Conservation (phyloP, 306 rosid species). For the Acacia melanoxylon region DNA sequence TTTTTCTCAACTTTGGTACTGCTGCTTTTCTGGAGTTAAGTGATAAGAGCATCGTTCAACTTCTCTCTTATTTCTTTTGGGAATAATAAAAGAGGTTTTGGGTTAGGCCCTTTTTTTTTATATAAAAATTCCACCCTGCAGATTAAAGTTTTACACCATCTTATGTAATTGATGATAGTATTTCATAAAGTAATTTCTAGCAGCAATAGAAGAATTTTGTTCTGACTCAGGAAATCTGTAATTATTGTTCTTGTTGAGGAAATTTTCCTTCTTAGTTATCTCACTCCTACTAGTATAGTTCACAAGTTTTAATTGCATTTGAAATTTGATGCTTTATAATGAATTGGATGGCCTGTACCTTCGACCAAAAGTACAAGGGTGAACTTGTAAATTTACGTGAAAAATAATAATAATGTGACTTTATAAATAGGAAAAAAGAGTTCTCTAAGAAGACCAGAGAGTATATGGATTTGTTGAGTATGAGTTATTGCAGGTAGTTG, state of each 20-base stretch:
- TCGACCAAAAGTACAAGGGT: neutral
- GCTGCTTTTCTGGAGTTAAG: slow-evolving; percentile 54
- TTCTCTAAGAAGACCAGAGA: too few relatives aligned
- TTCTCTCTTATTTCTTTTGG: neutral
- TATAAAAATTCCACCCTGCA: slow-evolving; percentile 1
- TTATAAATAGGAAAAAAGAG: too few relatives aligned
- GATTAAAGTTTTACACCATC: slow-evolving; percentile 33
- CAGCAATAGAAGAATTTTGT: slow-evolving; percentile 30
- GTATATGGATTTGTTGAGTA: neutral
- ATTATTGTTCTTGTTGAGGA: slow-evolving; percentile 35
- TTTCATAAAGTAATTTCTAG: slow-evolving; percentile 35
- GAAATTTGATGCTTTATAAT: neutral
- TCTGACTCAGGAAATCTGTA: slow-evolving; percentile 38
- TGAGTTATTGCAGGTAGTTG: neutral
- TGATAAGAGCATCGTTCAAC: neutral
- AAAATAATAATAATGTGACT: too few relatives aligned
- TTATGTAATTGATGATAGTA: slow-evolving; percentile 24
- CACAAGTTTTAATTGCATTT: slow-evolving; percentile 14
- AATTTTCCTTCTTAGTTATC: slow-evolving; percentile 1
- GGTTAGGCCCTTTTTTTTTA: slow-evolving; percentile 20
- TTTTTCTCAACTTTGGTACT: slow-evolving; percentile 45
- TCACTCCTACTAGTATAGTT: neutral
- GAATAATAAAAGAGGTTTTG: slow-evolving; percentile 19
- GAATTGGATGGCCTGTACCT: neutral
- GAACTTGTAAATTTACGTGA: too few relatives aligned